Evolutionary conservation across 192 early-diverging fungal genomes (phyloP), one percentile per base, ranked within the genome.

Genomic region (Coemansia brasiliensis): DNA sequence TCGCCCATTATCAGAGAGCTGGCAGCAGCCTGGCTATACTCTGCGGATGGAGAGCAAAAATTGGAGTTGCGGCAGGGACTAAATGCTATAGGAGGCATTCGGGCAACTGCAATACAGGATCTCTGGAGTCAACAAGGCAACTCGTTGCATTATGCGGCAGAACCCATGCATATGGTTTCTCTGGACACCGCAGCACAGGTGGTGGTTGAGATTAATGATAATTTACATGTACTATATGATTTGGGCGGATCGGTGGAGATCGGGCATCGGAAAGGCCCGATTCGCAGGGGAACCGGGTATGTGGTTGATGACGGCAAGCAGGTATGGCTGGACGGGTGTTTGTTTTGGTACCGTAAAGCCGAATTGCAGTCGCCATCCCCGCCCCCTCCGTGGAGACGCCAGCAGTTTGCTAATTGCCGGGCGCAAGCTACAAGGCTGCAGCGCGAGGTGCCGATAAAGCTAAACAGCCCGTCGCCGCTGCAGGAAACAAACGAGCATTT

Each of bases 311-410:
- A 78, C 38, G 75, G 75, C 25, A 71, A 72, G 61, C 56, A 68
- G 20, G 35, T 78, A 32, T 55, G 61, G 56, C 42, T 78, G 7
- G 69, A 65, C 22, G 35, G 17, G 1, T 8, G 21, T 13, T 39
- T 57, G 7, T 78, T 65, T 43, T 78, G 75, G 75, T 78, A 71
- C 58, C 75, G 55, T 5, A 40, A 67, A 0, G 20, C 53, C 29
- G 52, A 50, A 4, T 26, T 11, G 9, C 18, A n/a, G 2, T 27
- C 29, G 15, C 52, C 26, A 26, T 61, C 69, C 43, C 40, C 32
- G 53, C 63, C 67, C 25, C 74, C 74, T 52, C 75, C 75, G 10
- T 78, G 75, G 75, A 56, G 57, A 22, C 44, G 60, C 9, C 52
- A 32, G 24, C 20, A 13, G 18, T 32, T 22, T 11, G 13, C 50